These are phyloP conservation scores for Suhomyces canberraensis DNA, from an alignment of 805 yeast species.

Conservation along the genomic window DNA sequence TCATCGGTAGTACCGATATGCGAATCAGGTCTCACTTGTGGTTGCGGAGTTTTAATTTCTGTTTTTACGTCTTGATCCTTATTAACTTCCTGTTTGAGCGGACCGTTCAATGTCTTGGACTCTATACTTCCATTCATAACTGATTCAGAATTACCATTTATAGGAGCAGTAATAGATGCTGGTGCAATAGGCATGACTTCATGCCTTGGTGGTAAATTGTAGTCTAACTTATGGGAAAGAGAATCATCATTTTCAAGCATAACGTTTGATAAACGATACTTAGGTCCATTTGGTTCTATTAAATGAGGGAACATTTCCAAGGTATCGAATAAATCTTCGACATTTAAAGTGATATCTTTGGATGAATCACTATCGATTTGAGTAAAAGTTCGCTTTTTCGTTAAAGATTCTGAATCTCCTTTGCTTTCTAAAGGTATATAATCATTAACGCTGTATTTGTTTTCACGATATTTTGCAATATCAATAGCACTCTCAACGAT, in stretches of 20 bases:
- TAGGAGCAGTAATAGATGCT: constrained; percentile 7
- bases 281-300: constrained; percentile 65
- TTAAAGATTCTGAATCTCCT: constrained; percentile 10
- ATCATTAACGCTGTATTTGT: constrained; percentile 39
- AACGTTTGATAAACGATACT: constrained; percentile 45
- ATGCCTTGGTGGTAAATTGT: constrained; percentile 28
- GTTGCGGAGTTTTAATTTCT: constrained; percentile 3
- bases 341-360: constrained; percentile 45
- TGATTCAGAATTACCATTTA: constrained; percentile 1
- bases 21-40: constrained; percentile 16
- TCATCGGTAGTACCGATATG: constrained; percentile 65
- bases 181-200: constrained; percentile 18
- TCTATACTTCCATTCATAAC: background rate
- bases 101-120: background rate
- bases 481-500: constrained; percentile 74
- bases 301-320: constrained; percentile 62
- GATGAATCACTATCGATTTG: constrained; percentile 10
- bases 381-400: constrained; percentile 19
- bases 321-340: constrained; percentile 67
- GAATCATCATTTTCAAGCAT: constrained; percentile 13
- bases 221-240: constrained; percentile 15
- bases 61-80: constrained; percentile 3
- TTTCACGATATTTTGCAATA: constrained; percentile 59
- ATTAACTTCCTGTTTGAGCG: constrained; percentile 3
- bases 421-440: constrained; percentile 20